Evolutionary conservation across 352 stramenopile genomes (phyloP).

Genomic region (Globisporangium sylvaticum): DNA sequence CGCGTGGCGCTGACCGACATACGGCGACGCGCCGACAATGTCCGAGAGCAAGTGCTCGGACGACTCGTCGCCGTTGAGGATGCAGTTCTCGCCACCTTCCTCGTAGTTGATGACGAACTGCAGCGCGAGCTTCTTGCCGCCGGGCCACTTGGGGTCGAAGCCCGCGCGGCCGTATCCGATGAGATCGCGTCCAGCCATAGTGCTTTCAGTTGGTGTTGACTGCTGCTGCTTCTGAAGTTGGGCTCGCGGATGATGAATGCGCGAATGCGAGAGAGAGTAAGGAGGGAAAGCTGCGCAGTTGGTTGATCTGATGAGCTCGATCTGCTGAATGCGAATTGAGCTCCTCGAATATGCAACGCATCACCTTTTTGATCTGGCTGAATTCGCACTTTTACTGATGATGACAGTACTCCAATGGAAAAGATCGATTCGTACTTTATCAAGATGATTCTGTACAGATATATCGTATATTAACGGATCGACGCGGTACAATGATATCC

Average conservation of each 20-base stretch:
- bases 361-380: neutral
- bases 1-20: slow-evolving; percentile 67
- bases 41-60: slow-evolving; percentile 92
- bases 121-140: slow-evolving; percentile 80
- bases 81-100: slow-evolving; percentile 93
- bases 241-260: neutral
- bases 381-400: slow-evolving; percentile 17
- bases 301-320: neutral
- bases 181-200: slow-evolving; percentile 55
- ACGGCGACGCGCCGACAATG: slow-evolving; percentile 84
- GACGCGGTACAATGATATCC: slow-evolving; percentile 8
- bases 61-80: slow-evolving; percentile 86
- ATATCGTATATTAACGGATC: slow-evolving; percentile 11
- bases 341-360: neutral
- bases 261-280: neutral
- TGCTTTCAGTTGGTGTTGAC: neutral
- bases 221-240: neutral
- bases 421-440: slow-evolving; percentile 19
- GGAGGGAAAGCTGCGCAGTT: slow-evolving; percentile 3
- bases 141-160: slow-evolving; percentile 79
- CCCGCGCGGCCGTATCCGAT: slow-evolving; percentile 83
- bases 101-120: slow-evolving; percentile 98
- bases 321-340: slow-evolving; percentile 27
- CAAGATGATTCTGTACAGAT: neutral
- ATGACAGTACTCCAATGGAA: neutral